Percentiles rank a stretch among this genome's conserved stretches.
phyloP scores from a whole-genome alignment of 1,284 basidiomycete genomes.

The Pascua sp. region DNA sequence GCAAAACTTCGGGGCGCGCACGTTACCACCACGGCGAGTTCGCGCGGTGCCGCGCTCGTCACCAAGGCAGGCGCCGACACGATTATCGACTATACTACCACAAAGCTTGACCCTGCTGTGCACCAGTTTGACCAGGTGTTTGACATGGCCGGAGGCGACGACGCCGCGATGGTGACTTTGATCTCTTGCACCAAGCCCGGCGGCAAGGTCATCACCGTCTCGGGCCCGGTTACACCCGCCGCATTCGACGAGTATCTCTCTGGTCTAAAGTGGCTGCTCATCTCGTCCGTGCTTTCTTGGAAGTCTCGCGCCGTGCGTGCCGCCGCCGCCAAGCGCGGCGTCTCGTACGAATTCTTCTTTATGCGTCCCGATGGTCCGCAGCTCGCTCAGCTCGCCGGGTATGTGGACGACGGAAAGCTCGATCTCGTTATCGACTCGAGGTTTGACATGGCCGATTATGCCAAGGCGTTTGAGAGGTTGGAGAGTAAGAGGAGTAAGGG shows the following conservation, averaged over 20 bases:
- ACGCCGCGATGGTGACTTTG: conserved; percentile 1
- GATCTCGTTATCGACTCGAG: conserved; percentile 12
- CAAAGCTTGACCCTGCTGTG: conserved; percentile 5
- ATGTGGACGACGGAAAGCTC: conserved; percentile 16
- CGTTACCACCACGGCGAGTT: conserved; percentile 51
- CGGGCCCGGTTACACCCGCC: conserved; percentile 10
- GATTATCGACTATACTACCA: conserved; percentile 42
- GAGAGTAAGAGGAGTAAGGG: conserved; percentile 19
- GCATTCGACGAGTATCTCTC: conserved; percentile 4
- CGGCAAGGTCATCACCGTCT: conserved; percentile 14
- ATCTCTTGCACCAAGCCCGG: conserved; percentile 5
- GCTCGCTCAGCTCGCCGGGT: conserved; percentile 11
- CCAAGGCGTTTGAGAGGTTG: conserved; percentile 14
- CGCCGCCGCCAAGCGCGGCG: neutral
- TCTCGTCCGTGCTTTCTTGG: neutral
- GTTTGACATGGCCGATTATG: conserved; percentile 8
- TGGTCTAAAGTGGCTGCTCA: conserved; percentile 1
- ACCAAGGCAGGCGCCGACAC: conserved; percentile 51
- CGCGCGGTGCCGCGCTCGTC: conserved; percentile 49
- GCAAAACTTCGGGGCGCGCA: conserved; percentile 51
- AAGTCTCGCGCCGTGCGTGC: neutral
- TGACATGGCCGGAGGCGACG: conserved; percentile 15
- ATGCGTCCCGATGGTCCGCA: conserved; percentile 16
- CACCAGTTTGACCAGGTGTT: conserved; percentile 18
- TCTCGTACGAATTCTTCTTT: conserved; percentile 20